phyloP scores from a whole-genome alignment of 768 basidiomycete genomes.

The Termitomyces eurrhizus region DNA sequence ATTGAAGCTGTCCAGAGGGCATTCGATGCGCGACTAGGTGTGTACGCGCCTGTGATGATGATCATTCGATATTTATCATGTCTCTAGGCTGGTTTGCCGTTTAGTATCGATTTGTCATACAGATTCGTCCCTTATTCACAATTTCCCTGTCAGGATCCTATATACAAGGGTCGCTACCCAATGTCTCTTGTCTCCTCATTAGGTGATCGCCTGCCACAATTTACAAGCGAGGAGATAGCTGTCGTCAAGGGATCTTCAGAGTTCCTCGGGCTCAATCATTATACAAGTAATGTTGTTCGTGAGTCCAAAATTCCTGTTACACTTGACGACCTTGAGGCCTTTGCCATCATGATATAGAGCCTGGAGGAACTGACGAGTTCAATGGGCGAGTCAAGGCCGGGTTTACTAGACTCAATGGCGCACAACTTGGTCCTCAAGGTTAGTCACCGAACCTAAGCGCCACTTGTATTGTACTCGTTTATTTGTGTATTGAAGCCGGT shows the following conservation, averaged over 20 bases:
- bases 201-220: constrained; percentile 50
- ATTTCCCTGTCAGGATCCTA: constrained; percentile 44
- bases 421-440: constrained; percentile 58
- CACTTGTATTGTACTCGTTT: neutral
- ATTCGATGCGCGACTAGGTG: constrained; percentile 59
- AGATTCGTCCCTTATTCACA: constrained; percentile 6
- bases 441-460: constrained; percentile 9
- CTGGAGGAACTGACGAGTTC: constrained; percentile 54
- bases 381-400: constrained; percentile 50
- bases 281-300: constrained; percentile 59
- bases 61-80: neutral
- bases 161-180: constrained; percentile 70
- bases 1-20: constrained; percentile 59
- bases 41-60: constrained; percentile 12
- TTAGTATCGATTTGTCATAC: constrained; percentile 7
- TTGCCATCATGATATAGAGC: constrained; percentile 28
- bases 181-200: constrained; percentile 41
- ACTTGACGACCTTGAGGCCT: neutral
- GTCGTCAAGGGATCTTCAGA: constrained; percentile 61
- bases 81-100: constrained; percentile 42
- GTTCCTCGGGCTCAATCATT: constrained; percentile 67
- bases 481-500: constrained; percentile 34
- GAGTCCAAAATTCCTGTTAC: constrained; percentile 18
- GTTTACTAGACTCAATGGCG: constrained; percentile 53
- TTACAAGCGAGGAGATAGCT: constrained; percentile 49